Evolutionary conservation across 2,329 filamentous ascomycete genomes (phyloP).

Genomic region (Rasamsonia emersonii): DNA sequence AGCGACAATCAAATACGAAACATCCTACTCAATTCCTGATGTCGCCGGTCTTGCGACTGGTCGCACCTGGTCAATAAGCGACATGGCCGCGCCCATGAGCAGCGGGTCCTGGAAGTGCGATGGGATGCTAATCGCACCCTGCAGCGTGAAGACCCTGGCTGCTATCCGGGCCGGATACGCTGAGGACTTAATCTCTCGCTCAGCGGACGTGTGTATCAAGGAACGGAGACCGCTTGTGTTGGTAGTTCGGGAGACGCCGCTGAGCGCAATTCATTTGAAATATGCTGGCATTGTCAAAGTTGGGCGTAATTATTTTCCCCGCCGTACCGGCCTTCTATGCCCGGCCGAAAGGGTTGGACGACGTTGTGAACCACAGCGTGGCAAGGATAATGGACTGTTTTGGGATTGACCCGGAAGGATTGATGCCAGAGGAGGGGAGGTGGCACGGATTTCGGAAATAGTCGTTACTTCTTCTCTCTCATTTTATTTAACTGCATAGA

Average conservation of each 20-base stretch:
- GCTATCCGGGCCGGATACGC: slow-evolving; percentile 29
- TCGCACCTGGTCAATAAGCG: slow-evolving; percentile 12
- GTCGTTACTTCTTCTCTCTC: too few relatives aligned
- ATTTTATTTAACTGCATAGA: too few relatives aligned
- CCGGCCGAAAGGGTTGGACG: slow-evolving; percentile 29
- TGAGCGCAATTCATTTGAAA: slow-evolving; percentile 23
- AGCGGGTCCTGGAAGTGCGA: slow-evolving; percentile 17
- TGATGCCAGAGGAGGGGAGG: too few relatives aligned
- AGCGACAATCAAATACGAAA: slow-evolving; percentile 16
- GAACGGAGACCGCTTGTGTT: slow-evolving; percentile 30
- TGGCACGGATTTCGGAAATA: too few relatives aligned
- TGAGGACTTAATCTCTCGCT: slow-evolving; percentile 35
- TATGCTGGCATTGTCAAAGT: slow-evolving; percentile 33
- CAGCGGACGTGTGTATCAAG: slow-evolving; percentile 37
- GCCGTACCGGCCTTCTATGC: slow-evolving; percentile 41
- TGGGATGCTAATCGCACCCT: slow-evolving; percentile 39
- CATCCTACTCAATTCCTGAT: slow-evolving; percentile 6
- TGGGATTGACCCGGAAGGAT: slow-evolving; percentile 33
- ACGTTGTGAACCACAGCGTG: slow-evolving; percentile 39
- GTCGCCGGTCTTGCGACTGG: slow-evolving; percentile 8
- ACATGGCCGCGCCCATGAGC: slow-evolving; percentile 18
- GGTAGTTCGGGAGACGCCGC: slow-evolving; percentile 32
- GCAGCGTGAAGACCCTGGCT: slow-evolving; percentile 39
- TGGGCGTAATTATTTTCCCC: slow-evolving; percentile 37
- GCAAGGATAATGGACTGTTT: slow-evolving; percentile 41